Percentiles rank a stretch among this genome's conserved stretches.
Evolutionary conservation across 345 rosid genomes (phyloP).

Genomic region (Corchorus olitorius): DNA sequence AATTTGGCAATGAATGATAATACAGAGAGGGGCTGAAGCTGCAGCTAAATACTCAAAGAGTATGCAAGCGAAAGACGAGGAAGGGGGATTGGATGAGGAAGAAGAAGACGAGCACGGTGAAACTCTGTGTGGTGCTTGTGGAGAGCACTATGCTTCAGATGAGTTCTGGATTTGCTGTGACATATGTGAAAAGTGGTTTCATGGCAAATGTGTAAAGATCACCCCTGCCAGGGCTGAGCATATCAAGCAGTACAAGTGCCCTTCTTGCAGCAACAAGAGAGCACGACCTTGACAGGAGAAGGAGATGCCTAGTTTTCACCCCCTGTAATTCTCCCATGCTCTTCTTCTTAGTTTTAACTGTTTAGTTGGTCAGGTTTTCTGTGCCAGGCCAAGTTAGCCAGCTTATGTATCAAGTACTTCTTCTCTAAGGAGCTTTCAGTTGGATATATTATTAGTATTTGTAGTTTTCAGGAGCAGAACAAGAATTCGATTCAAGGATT

Average conservation of each 20-base stretch:
- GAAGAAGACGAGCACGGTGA: conserved; percentile 68
- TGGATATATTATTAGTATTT: conserved; percentile 18
- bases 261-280: conserved; percentile 87
- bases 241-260: conserved; percentile 84
- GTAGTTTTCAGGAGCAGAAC: conserved; percentile 22
- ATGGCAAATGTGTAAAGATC: conserved; percentile 81
- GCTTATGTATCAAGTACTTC: conserved; percentile 20
- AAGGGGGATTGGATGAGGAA: conserved; percentile 50
- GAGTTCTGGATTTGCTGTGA: conserved; percentile 92
- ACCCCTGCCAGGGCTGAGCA: conserved; percentile 89
- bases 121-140: conserved; percentile 81
- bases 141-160: conserved; percentile 68
- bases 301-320: conserved; percentile 15
- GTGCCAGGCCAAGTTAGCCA: conserved; percentile 17
- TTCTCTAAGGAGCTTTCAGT: neutral
- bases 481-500: conserved; percentile 15
- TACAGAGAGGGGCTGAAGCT: conserved; percentile 60
- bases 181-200: conserved; percentile 85
- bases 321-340: conserved; percentile 12
- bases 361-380: conserved; percentile 26
- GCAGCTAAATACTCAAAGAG: conserved; percentile 38
- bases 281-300: conserved; percentile 47
- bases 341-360: conserved; percentile 25
- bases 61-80: conserved; percentile 45
- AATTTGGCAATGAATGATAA: conserved; percentile 13